Evolutionary conservation across 768 basidiomycete species (phyloP), one percentile per base, ranked within the genome.

Genomic region (Xerocomus potaroensis): DNA sequence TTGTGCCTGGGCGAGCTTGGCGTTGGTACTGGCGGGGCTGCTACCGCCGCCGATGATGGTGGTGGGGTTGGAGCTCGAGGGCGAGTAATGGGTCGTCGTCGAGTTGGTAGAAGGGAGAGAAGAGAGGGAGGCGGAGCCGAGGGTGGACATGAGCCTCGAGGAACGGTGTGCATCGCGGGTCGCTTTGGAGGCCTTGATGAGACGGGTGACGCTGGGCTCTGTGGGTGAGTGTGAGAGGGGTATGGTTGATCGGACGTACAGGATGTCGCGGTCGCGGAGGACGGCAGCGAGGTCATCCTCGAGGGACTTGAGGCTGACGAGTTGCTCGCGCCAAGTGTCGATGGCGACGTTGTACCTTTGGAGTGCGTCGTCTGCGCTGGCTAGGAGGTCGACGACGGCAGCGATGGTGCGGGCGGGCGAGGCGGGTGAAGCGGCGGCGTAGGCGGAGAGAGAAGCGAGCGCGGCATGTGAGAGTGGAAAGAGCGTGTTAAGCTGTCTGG

Each of bases 241-340:
- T 5, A 30, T 24, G 29, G 33, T 18, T 9, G 26, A 4, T n/a
- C n/a, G n/a, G 10, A 75, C 85, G 59, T 51, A 90, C 89, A 91
- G 72, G 52, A 92, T 91, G 56, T 91, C 88, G 36, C 86, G 70
- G 64, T 91, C 89, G 10, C 49, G 51, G 4, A 87, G 68, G 43
- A 90, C 71, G 53, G 79, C 81, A 4, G 71, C 72, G 4, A 91
- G 78, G 47, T 87, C 87, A 36, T 88, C 84, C 64, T 91, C 87
- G 44, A 85, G 69, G 9, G 69, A 69, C 59, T 82, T 86, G 51
- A 92, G 67, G 3, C 64, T 65, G 49, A 70, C 72, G 50, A 91
- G 72, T 46, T 77, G 72, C 24, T 78, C 78, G 27, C 78, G 72
- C 80, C 87, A 91, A 15, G 73, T 62, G 30, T 90, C 84, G 2